phyloP scores from a whole-genome alignment of 768 basidiomycete genomes.

The Trametes gibbosa region DNA sequence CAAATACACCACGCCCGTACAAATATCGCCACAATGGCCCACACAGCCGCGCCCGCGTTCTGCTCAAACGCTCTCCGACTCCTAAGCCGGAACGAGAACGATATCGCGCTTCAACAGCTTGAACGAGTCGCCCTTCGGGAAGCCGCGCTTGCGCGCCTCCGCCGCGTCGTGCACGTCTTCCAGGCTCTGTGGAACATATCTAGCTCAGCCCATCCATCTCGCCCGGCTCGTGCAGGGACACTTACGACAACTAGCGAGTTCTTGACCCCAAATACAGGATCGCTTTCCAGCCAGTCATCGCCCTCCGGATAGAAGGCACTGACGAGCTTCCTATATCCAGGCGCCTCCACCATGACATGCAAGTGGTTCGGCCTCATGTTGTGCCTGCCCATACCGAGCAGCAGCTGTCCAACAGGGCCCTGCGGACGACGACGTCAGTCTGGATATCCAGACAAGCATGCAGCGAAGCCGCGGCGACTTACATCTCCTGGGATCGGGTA shows the following conservation, averaged over 20 bases:
- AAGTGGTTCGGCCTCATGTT: conserved; percentile 79
- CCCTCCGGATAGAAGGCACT: conserved; percentile 77
- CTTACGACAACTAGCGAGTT: conserved; percentile 72
- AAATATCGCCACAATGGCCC: not conserved
- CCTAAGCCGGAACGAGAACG: conserved; percentile 41
- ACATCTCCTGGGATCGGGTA: conserved; percentile 80
- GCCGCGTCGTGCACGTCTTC: conserved; percentile 51
- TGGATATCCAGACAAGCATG: conserved; percentile 1
- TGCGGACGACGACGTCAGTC: conserved; percentile 25
- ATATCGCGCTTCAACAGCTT: conserved; percentile 47
- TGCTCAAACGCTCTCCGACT: conserved; percentile 34
- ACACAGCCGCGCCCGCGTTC: conserved; percentile 19
- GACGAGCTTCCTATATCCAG: conserved; percentile 67
- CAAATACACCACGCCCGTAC: not conserved
- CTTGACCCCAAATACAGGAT: conserved; percentile 83
- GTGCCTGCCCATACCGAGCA: conserved; percentile 59
- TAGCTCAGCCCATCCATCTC: not conserved
- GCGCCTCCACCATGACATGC: conserved; percentile 69
- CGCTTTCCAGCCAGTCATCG: conserved; percentile 63
- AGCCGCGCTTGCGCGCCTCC: conserved; percentile 55
- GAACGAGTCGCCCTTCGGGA: conserved; percentile 45
- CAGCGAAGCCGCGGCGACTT: conserved; percentile 15
- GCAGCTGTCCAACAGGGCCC: conserved; percentile 70
- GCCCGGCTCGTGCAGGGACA: conserved; percentile 8
- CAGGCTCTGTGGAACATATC: conserved; percentile 41